Conservation (phyloP, 192 early-diverging fungal genomes). For the Backusella australiensis region DNA sequence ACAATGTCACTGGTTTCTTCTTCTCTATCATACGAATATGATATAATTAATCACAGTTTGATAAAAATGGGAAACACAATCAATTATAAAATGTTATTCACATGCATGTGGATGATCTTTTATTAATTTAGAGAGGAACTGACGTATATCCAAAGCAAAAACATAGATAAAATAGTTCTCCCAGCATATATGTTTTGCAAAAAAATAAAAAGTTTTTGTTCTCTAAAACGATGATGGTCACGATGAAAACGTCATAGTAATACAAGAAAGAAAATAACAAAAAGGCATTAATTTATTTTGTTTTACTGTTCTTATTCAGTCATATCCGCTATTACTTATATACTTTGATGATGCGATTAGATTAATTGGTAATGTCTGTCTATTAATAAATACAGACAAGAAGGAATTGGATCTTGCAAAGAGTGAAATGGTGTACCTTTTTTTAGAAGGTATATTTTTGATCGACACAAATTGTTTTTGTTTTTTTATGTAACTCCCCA, state of each 20-base stretch:
- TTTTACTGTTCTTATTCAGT: background rate
- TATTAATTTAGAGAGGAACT: no score
- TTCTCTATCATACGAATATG: background rate
- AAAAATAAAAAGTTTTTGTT: background rate
- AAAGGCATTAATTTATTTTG: background rate
- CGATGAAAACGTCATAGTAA: slow-evolving; percentile 4
- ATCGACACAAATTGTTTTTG: background rate
- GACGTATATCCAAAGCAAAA: background rate
- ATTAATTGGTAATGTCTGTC: background rate
- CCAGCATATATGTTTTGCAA: background rate
- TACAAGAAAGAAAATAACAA: background rate
- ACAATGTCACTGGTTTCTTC: background rate
- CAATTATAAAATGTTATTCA: background rate
- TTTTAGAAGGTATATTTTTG: background rate
- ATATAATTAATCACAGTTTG: background rate
- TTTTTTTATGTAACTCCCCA: background rate
- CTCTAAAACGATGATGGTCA: background rate
- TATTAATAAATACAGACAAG: background rate
- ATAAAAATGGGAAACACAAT: background rate
- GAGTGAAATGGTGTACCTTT: background rate
- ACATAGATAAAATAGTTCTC: background rate
- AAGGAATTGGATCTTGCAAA: background rate
- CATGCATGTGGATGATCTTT: background rate
- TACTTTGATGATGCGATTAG: background rate
- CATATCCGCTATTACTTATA: background rate